Base-by-base conservation (phyloP, 257 asterid species). In the Petrea volubilis region DNA sequence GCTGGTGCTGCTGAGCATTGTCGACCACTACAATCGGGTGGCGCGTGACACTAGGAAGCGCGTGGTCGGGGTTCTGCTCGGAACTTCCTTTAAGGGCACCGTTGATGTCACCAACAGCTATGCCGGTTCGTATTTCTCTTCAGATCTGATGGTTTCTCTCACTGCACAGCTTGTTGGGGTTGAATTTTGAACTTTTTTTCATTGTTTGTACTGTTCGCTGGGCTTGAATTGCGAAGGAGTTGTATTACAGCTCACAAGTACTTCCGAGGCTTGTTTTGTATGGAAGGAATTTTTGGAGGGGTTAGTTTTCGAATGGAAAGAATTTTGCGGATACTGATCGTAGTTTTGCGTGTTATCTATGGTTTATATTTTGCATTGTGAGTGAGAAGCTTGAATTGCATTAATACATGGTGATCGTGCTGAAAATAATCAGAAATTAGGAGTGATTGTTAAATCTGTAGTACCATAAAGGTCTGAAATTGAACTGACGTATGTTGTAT, bases 91-190 rank as follows among this genome's bases (percentile, higher is more conserved):
- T 25, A 87, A 85, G 76, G 98, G 98, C 80, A 91, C 93, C 53
- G 96, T 94, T 67, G 98, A 94, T 79, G 93, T 94, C 72, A 88
- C 95, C 80, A 94, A 94, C 84, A 86, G 95, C 93, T 94, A 91
- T 62, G 98, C 98, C 28, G 97, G 98, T 91, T 5, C 9, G 80
- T 75, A 12, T 71, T 68, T 38, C 9, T 40, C 38, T 47, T 64
- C 76, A 70, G 95, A 87, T 93, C 96, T 86, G 81, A 62, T 24
- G 10, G 10, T 68, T 59, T 60, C 17, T 31, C 12, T 67, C 5
- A 13, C 49, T 52, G 41, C 38, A 28, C 41, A 17, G 64, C 6
- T 50, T 70, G 38, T 60, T 36, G 60, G 29, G 51, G 36, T 73
- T 71, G 50, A 59, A 66, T 31, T 58, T 11, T 29, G 47, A 6